Evolutionary conservation across 139 green algal genomes (phyloP), one percentile per base, ranked within the genome.

Genomic region (Chlamydomonas sp.): DNA sequence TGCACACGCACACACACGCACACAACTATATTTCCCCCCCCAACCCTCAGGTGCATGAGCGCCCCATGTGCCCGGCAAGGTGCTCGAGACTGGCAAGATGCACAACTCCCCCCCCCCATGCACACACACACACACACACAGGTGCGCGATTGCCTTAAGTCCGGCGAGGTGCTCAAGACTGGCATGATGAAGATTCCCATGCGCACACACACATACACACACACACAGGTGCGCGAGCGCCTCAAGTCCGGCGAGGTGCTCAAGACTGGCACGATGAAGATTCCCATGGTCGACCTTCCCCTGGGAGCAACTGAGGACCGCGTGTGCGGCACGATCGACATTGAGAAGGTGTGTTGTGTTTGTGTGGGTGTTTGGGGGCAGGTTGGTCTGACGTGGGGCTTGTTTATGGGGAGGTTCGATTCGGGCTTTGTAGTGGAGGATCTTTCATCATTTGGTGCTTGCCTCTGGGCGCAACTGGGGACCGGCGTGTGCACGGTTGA

Each of bases 321-420:
- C 39, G 91, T 97, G 37, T 97, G 91, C 75, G 91, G 91, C 26
- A 97, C 90, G 48, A 96, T 97, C 66, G 89, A 96, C 78, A 95
- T 97, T 60, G 91, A 97, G 74, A 92, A 92, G 79, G n/a, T n/a
- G n/a, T n/a, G n/a, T n/a, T n/a, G n/a, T n/a, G n/a, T n/a, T n/a
- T n/a, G n/a, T n/a, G n/a, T n/a, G n/a, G n/a, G n/a, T 89, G 89
- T 26, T 75, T 95, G 43, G 83, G 73, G 16, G 89, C 93, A 71
- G 90, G 90, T 83, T 37, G 48, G 58, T 64, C 10, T 8, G 43
- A 16, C 13, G 43, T n/a, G 43, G 10, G 43, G 43, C 10, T n/a
- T n/a, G n/a, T n/a, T n/a, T n/a, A 16, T 16, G 16, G 43, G 43
- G 13, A 54, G 43, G 43, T n/a, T 54, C 13, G 43, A 54, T 54